Percentiles rank a stretch among this genome's conserved stretches.
These are phyloP conservation scores for Nyssa sinensis DNA, from an alignment of 148 eudicot genomes.

Conservation along the genomic window DNA sequence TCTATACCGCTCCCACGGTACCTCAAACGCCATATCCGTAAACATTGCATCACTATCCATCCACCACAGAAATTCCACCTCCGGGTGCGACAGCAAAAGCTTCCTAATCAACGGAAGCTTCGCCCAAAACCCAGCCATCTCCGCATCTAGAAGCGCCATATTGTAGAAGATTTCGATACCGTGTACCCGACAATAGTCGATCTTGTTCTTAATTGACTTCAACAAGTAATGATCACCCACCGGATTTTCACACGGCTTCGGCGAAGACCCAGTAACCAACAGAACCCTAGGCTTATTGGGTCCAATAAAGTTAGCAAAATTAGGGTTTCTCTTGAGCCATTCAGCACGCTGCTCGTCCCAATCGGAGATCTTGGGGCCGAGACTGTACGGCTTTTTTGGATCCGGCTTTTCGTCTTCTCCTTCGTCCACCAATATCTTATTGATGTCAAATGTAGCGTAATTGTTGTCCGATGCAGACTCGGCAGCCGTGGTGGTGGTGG, in stretches of 20 bases:
- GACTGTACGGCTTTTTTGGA: constrained; percentile 39
- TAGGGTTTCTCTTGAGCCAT: constrained; percentile 53
- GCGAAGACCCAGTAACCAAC: constrained; percentile 70
- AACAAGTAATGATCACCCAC: constrained; percentile 78
- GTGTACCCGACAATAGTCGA: constrained; percentile 79
- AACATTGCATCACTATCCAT: constrained; percentile 92
- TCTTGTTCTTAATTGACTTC: constrained; percentile 79
- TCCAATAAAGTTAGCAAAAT: constrained; percentile 47
- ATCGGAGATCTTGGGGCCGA: constrained; percentile 75
- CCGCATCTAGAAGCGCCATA: constrained; percentile 64
- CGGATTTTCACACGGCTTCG: constrained; percentile 74
- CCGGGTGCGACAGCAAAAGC: constrained; percentile 69
- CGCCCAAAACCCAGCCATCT: constrained; percentile 80
- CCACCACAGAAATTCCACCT: constrained; percentile 85
- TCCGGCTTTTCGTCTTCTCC: constrained; percentile 37
- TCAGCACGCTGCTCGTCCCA: constrained; percentile 61
- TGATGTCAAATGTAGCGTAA: constrained; percentile 57
- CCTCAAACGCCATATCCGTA: constrained; percentile 77
- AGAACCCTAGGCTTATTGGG: constrained; percentile 65
- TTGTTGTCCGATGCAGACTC: constrained; percentile 24
- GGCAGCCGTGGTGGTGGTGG: constrained; percentile 9
- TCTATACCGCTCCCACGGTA: constrained; percentile 68
- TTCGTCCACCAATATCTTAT: constrained; percentile 45
- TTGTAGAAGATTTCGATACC: constrained; percentile 77
- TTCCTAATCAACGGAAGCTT: constrained; percentile 70